Conservation (phyloP, 108 stramenopile species). For the Conticribra weissflogii region DNA sequence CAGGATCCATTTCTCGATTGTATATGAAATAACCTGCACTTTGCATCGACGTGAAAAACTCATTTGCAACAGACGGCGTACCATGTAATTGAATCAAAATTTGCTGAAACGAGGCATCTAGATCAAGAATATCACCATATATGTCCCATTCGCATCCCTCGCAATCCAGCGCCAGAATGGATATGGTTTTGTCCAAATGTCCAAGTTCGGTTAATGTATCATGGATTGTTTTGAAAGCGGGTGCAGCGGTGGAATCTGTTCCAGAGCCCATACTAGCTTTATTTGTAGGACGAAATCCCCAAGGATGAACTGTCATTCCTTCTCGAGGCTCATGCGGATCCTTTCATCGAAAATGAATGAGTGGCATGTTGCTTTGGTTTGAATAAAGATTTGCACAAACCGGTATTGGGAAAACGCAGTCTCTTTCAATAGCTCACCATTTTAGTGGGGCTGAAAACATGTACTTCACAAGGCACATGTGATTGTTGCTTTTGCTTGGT, state of each 20-base stretch:
- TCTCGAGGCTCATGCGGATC: conserved; percentile 9
- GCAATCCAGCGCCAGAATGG: conserved; percentile 66
- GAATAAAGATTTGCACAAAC: background rate
- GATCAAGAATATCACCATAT: conserved; percentile 27
- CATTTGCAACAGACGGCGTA: conserved; percentile 28
- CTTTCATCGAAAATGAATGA: conserved; percentile 1
- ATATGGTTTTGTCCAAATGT: conserved; percentile 59
- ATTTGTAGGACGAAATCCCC: conserved; percentile 52
- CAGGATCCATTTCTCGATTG: conserved; percentile 50
- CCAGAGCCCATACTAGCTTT: conserved; percentile 15
- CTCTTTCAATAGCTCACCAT: background rate
- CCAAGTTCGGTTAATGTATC: conserved; percentile 57
- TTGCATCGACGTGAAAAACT: conserved; percentile 52
- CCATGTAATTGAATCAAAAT: conserved; percentile 51
- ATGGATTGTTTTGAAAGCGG: conserved; percentile 51
- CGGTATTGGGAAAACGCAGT: no score
- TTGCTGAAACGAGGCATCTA: conserved; percentile 38
- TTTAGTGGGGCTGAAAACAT: conserved; percentile 58
- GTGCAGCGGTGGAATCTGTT: background rate
- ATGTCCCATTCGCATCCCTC: conserved; percentile 68
- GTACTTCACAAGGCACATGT: conserved; percentile 58
- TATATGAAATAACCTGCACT: conserved; percentile 60
- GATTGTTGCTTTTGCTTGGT: background rate
- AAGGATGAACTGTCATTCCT: conserved; percentile 47
- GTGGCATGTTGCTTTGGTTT: background rate